A percentile compares a stretch with the other conserved stretches of the same genome.
Evolutionary conservation across 257 asterid species (phyloP).

Genomic region (Primulina eburnea): DNA sequence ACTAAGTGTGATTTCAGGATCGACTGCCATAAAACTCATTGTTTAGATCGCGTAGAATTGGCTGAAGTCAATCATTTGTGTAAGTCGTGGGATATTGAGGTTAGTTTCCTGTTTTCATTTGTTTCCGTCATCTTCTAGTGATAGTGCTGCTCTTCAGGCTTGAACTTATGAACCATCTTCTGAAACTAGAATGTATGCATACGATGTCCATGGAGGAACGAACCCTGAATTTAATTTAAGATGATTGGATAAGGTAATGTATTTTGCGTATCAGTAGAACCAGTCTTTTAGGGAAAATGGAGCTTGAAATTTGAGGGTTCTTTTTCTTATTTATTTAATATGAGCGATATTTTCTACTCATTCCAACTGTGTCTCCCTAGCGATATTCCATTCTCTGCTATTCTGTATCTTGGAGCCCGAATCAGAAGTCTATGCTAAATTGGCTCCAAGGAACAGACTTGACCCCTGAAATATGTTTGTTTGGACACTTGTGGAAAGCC

Average conservation of each 20-base stretch:
- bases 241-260: too few species aligned
- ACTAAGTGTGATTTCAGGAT: neutral
- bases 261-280: too few species aligned
- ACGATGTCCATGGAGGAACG: too few species aligned
- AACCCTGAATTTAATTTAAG: too few species aligned
- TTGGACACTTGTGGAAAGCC: too few species aligned
- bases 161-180: too few species aligned
- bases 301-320: too few species aligned
- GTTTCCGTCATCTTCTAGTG: neutral
- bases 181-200: too few species aligned
- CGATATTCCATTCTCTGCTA: neutral
- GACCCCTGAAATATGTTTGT: neutral
- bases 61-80: neutral
- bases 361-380: neutral
- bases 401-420: neutral
- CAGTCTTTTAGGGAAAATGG: neutral
- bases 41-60: neutral
- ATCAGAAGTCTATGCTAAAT: neutral
- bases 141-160: neutral
- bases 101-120: neutral
- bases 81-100: neutral
- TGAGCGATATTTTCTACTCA: neutral
- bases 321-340: too few species aligned
- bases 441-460: neutral
- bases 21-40: neutral